Conservation (phyloP, 2,329 filamentous ascomycete species). For the Emericellopsis atlantica region DNA sequence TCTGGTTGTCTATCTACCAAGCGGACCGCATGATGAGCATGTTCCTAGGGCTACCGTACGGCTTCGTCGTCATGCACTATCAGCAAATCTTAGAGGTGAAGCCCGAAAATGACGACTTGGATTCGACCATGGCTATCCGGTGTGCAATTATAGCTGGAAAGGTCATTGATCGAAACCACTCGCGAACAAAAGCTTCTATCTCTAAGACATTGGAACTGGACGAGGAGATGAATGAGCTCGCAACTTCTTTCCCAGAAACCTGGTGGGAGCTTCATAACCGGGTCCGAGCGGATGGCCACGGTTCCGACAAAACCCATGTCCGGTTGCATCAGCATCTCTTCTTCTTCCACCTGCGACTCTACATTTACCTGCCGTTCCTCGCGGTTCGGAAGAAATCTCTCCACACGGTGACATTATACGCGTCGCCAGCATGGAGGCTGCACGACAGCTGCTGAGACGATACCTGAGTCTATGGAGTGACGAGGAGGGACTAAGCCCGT, state of each 20-base stretch:
- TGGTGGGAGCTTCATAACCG: slow-evolving; percentile 21
- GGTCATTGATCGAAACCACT: slow-evolving; percentile 26
- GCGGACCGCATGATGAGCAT: slow-evolving; percentile 28
- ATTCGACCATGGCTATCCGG: slow-evolving; percentile 3
- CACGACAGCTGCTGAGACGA: slow-evolving; percentile 5
- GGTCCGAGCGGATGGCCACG: not conserved
- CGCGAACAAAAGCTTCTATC: slow-evolving; percentile 18
- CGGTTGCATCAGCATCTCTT: slow-evolving; percentile 25
- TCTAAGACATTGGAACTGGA: slow-evolving; percentile 23
- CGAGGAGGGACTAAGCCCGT: slow-evolving; percentile 15
- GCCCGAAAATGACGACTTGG: not conserved
- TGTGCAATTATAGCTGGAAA: slow-evolving; percentile 23
- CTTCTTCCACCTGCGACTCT: slow-evolving; percentile 28
- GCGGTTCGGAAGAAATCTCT: slow-evolving; percentile 6
- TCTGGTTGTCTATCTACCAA: slow-evolving; percentile 11
- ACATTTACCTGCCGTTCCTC: slow-evolving; percentile 31
- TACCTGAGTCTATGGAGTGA: slow-evolving; percentile 20
- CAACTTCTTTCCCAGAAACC: slow-evolving; percentile 17
- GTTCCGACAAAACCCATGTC: slow-evolving; percentile 13
- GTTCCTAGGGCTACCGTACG: slow-evolving; percentile 24
- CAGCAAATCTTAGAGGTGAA: not conserved
- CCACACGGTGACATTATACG: slow-evolving; percentile 11
- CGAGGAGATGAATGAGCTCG: slow-evolving; percentile 24
- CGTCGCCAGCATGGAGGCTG: slow-evolving; percentile 1
- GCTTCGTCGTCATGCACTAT: slow-evolving; percentile 6